Conservation (phyloP, 768 basidiomycete genomes). For the Leccinum subtestaceum region DNA sequence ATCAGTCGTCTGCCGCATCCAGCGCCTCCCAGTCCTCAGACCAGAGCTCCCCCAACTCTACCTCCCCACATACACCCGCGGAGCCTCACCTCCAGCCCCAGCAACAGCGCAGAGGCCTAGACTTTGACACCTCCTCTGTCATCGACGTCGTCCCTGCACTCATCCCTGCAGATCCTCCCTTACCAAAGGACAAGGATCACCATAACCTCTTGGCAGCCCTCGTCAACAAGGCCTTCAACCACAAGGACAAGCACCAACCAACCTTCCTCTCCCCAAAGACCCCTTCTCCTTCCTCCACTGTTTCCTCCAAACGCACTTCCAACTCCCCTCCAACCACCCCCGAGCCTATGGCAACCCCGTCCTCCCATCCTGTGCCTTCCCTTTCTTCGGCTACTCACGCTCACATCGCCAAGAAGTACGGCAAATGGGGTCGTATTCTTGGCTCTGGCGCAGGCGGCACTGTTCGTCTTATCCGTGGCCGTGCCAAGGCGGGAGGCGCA, state of each 20-base stretch:
- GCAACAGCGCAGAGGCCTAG: constrained; percentile 34
- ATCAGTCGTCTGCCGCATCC: constrained; percentile 24
- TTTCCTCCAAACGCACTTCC: constrained; percentile 28
- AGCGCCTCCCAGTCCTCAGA: constrained; percentile 27
- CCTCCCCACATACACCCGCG: constrained; percentile 26
- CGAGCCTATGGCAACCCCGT: constrained; percentile 20
- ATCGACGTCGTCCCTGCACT: constrained; percentile 32
- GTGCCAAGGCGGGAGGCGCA: constrained; percentile 72
- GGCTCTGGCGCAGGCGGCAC: constrained; percentile 99
- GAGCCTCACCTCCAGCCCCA: constrained; percentile 34
- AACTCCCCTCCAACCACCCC: constrained; percentile 26
- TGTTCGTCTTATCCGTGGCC: constrained; percentile 90
- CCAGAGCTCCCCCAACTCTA: constrained; percentile 25
- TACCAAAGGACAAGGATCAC: constrained; percentile 25
- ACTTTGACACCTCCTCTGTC: constrained; percentile 36
- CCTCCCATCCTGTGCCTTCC: constrained; percentile 47
- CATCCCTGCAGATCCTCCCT: constrained; percentile 14
- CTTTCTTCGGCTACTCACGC: constrained; percentile 83
- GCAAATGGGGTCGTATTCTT: constrained; percentile 95
- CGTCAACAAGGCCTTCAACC: constrained; percentile 35
- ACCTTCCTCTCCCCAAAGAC: constrained; percentile 21
- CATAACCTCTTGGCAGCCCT: constrained; percentile 32
- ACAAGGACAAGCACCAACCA: constrained; percentile 18
- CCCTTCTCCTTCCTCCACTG: constrained; percentile 33
- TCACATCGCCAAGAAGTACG: constrained; percentile 97